phyloP scores from a whole-genome alignment of 257 asterid genomes.

The Fraxinus excelsior region DNA sequence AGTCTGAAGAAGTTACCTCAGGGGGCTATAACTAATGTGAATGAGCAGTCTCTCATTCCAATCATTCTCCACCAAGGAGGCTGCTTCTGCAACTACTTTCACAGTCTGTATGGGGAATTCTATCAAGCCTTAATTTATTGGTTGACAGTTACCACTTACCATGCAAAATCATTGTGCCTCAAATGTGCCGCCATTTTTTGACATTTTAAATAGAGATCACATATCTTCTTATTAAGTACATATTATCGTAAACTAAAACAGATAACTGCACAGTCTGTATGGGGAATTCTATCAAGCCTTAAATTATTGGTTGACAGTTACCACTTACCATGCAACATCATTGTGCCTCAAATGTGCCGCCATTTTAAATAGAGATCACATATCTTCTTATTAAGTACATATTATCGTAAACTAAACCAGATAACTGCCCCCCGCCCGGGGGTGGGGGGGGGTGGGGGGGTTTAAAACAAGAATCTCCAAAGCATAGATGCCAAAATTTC shows the following conservation, averaged over 20 bases:
- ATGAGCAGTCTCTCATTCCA: constrained; percentile 72
- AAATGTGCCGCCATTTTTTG: constrained; percentile 18
- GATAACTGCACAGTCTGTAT: constrained; percentile 55
- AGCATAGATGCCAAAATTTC: constrained; percentile 17
- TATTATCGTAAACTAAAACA: neutral
- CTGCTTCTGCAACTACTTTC: constrained; percentile 78
- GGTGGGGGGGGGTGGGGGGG: neutral
- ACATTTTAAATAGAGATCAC: neutral
- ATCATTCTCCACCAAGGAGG: constrained; percentile 52
- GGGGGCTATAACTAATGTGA: constrained; percentile 85
- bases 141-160: neutral
- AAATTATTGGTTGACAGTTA: neutral
- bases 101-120: constrained; percentile 58
- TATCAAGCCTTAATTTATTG: neutral
- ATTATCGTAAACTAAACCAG: neutral
- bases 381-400: constrained; percentile 1
- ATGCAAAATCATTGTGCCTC: constrained; percentile 13
- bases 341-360: constrained; percentile 12
- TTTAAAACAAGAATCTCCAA: neutral
- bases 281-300: constrained; percentile 16
- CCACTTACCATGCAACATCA: constrained; percentile 11
- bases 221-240: constrained; percentile 3
- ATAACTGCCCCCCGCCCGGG: neutral
- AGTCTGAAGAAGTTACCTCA: constrained; percentile 58
- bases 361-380: neutral